A percentile compares a stretch with the other conserved stretches of the same genome.
Evolutionary conservation across 225 moss, liverwort and hornwort species (phyloP).

Genomic region (Takakia lepidozioides): DNA sequence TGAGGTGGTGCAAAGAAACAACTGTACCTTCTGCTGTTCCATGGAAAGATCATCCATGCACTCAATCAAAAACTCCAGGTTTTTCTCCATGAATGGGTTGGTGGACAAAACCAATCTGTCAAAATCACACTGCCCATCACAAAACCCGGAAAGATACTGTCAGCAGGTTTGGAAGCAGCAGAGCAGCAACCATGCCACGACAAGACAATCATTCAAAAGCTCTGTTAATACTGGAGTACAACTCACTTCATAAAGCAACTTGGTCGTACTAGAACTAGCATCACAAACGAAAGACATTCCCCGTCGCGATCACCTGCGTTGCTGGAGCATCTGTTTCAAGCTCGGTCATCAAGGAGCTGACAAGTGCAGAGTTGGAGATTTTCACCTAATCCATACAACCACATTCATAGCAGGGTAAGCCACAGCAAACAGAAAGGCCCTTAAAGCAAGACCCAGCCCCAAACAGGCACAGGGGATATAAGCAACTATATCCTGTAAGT

Average conservation of each 20-base stretch:
- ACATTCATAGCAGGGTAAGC: too few relatives aligned
- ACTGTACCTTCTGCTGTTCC: constrained; percentile 89
- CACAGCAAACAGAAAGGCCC: too few relatives aligned
- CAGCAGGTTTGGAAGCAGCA: constrained; percentile 1
- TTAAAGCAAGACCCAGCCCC: too few relatives aligned
- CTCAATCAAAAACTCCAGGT: constrained; percentile 90
- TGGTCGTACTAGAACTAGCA: too few relatives aligned
- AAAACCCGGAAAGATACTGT: constrained; percentile 8
- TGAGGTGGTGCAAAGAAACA: too few relatives aligned
- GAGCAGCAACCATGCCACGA: too few relatives aligned
- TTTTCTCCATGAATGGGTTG: constrained; percentile 95
- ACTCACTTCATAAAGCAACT: too few relatives aligned
- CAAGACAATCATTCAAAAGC: too few relatives aligned
- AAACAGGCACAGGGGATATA: too few relatives aligned
- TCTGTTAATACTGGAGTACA: too few relatives aligned
- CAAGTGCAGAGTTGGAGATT: constrained; percentile 94
- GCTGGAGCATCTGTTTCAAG: constrained; percentile 87
- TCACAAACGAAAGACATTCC: background rate
- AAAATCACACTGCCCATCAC: constrained; percentile 68
- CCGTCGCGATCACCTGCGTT: constrained; percentile 48
- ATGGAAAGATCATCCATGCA: constrained; percentile 99
- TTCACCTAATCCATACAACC: constrained; percentile 95
- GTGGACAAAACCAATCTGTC: constrained; percentile 87
- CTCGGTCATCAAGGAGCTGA: constrained; percentile 91
- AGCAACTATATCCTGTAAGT: too few relatives aligned